Evolutionary conservation across 2,329 filamentous ascomycete species (phyloP).

Genomic region (Talaromyces sp.): DNA sequence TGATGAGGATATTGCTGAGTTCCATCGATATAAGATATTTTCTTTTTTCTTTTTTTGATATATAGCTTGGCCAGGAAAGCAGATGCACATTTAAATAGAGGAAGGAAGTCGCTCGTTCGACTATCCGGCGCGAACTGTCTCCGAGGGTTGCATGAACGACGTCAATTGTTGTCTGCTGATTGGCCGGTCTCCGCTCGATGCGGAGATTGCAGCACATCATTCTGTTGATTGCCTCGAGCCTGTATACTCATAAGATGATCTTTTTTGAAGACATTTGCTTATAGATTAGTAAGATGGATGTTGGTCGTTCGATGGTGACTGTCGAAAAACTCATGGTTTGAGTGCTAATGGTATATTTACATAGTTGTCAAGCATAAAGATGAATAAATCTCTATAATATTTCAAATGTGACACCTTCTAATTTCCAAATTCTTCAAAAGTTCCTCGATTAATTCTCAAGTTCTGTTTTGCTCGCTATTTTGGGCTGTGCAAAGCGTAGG

Average conservation of each 20-base stretch:
- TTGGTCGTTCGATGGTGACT: background rate
- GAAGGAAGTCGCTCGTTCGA: background rate
- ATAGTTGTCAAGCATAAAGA: background rate
- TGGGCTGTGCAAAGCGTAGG: background rate
- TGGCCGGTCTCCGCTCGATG: background rate
- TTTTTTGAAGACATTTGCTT: background rate
- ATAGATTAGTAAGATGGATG: background rate
- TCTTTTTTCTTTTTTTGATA: background rate
- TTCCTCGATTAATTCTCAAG: background rate
- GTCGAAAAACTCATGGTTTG: background rate
- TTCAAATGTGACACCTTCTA: background rate
- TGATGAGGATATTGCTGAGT: conserved; percentile 28
- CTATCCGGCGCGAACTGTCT: background rate
- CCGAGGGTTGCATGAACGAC: background rate
- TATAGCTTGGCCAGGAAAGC: background rate
- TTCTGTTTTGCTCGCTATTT: background rate
- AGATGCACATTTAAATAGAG: background rate
- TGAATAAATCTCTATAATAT: background rate
- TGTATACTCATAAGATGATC: background rate
- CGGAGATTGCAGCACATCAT: background rate
- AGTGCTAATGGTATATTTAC: background rate
- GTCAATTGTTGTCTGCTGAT: background rate
- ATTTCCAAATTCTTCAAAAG: background rate
- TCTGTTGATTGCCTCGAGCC: background rate
- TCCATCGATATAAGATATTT: background rate